Percentiles rank a stretch among this genome's conserved stretches.
These are phyloP conservation scores for Cyberlindnera nakhonratchasimensis DNA, from an alignment of 805 yeast species.

Conservation along the genomic window DNA sequence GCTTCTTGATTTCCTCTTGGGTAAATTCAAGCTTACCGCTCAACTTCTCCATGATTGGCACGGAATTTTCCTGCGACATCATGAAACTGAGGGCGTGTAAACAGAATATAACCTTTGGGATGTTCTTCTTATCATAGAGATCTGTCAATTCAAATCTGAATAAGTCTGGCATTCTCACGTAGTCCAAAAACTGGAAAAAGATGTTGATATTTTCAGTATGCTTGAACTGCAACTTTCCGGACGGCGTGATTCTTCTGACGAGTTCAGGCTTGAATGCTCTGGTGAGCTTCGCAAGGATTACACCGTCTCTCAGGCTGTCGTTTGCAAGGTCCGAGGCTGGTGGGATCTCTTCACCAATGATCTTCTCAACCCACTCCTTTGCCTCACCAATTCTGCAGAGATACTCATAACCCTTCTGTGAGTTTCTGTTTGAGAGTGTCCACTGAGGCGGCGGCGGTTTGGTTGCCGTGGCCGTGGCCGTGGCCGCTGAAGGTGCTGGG, in stretches of 20 bases:
- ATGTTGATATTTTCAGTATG: slow-evolving; percentile 91
- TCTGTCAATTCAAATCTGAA: slow-evolving; percentile 92
- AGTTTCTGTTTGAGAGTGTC: slow-evolving; percentile 15
- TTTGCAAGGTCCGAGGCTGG: slow-evolving; percentile 52
- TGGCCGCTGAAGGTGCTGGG: background rate
- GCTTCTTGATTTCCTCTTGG: slow-evolving; percentile 62
- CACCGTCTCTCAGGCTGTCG: slow-evolving; percentile 77
- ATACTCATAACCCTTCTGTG: slow-evolving; percentile 63
- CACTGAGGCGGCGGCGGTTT: slow-evolving; percentile 14
- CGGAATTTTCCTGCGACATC: slow-evolving; percentile 49
- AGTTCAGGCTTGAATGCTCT: slow-evolving; percentile 65
- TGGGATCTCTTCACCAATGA: slow-evolving; percentile 55
- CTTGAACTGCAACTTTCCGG: slow-evolving; percentile 71
- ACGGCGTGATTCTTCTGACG: slow-evolving; percentile 50
- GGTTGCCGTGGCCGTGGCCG: background rate
- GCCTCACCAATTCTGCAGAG: slow-evolving; percentile 78
- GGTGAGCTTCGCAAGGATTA: slow-evolving; percentile 75
- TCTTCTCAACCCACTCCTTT: slow-evolving; percentile 71
- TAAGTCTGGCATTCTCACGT: slow-evolving; percentile 75
- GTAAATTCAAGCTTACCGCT: slow-evolving; percentile 61
- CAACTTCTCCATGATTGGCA: slow-evolving; percentile 59
- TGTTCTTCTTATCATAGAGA: slow-evolving; percentile 83
- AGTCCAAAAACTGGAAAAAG: slow-evolving; percentile 68
- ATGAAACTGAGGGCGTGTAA: slow-evolving; percentile 83
- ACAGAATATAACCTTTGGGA: slow-evolving; percentile 92